Conservation (phyloP, 306 rosid species). For the Datisca glomerata region DNA sequence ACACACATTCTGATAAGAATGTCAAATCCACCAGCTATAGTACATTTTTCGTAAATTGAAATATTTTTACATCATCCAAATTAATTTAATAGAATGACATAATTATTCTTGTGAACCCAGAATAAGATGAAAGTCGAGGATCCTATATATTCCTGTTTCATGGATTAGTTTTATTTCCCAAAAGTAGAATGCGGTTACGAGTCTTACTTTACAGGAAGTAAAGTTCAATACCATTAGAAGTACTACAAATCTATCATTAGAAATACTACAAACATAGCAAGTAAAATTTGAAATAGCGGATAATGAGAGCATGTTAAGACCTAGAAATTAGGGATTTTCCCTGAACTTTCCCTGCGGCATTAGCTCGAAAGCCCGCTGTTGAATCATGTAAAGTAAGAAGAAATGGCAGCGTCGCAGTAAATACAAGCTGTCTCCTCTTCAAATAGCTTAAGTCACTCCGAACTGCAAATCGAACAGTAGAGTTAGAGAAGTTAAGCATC, state of each 20-base stretch:
- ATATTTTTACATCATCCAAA: too few species aligned
- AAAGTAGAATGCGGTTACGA: too few species aligned
- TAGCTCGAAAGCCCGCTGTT: conserved; percentile 21
- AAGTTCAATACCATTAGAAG: neutral
- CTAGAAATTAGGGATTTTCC: neutral
- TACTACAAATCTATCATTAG: neutral
- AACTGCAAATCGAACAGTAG: conserved; percentile 10
- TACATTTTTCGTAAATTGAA: too few species aligned
- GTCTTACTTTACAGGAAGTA: neutral
- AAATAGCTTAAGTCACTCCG: conserved; percentile 4
- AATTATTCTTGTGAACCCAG: too few species aligned
- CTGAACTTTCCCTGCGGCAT: conserved; percentile 43
- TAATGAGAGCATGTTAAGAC: conserved; percentile 5
- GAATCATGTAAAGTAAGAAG: conserved; percentile 36
- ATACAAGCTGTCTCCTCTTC: conserved; percentile 36
- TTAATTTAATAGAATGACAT: too few species aligned
- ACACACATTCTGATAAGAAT: too few species aligned
- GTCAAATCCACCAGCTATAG: too few species aligned
- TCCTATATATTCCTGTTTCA: too few species aligned
- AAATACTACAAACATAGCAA: neutral
- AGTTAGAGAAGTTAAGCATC: too few species aligned
- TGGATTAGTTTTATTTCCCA: too few species aligned
- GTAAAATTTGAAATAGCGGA: too few species aligned
- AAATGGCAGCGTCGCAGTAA: conserved; percentile 46
- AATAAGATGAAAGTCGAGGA: neutral